Evolutionary conservation across 2,329 filamentous ascomycete genomes (phyloP), one percentile per base, ranked within the genome.

Genomic region (Talaromyces marneffei): DNA sequence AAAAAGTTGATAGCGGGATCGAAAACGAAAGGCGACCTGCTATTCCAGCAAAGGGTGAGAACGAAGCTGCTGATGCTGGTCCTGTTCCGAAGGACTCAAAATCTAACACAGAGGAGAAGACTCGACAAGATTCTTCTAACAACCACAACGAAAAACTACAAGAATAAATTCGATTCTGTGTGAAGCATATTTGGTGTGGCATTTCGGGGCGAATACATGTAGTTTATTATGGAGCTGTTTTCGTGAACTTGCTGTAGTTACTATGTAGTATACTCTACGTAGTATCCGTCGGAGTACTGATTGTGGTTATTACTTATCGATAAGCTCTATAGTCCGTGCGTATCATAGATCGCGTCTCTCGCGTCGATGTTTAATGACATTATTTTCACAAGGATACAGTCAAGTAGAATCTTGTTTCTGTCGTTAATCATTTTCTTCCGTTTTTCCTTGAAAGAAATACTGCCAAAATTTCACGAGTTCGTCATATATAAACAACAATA

Each of bases 241-340:
- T 25, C 12, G n/a, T 39, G 16, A 18, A 39, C 25, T 25, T 10
- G 8, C 23, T 44, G 40, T 44, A 16, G 44, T 52, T 52, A 52
- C 35, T 10, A n/a, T n/a, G n/a, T n/a, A n/a, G n/a, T n/a, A n/a
- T n/a, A n/a, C n/a, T n/a, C n/a, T n/a, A n/a, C n/a, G n/a, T n/a
- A n/a, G n/a, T n/a, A n/a, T n/a, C n/a, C n/a, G n/a, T n/a, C n/a
- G n/a, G n/a, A n/a, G n/a, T n/a, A n/a, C 25, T 25, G 20, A 16
- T 44, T 44, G 40, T 44, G 25, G 44, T 52, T 52, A 52, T 52
- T 10, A n/a, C 33, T 29, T 59, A 44, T 54, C 59, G 42, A 72
- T 72, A 74, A 72, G 66, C 65, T 62, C n/a, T 14, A n/a, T 70
- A 69, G 72, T 68, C 72, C 67, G 72, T 74, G 71, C 70, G 62